These are phyloP conservation scores for Boeremia lycopersici DNA, from an alignment of 2,329 filamentous ascomycete species.

Conservation along the genomic window DNA sequence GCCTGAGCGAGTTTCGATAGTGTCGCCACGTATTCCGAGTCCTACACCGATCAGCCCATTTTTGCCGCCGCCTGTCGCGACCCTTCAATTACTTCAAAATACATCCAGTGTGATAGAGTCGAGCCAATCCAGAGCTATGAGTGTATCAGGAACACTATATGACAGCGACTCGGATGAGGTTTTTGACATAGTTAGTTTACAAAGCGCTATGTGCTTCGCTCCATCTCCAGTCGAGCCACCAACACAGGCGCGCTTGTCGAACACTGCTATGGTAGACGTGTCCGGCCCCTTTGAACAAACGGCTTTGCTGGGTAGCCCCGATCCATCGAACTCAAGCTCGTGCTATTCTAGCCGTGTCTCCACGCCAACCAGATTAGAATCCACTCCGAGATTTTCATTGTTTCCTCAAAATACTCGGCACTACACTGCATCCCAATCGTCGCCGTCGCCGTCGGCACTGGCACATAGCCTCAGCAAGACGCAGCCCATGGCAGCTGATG, in stretches of 20 bases:
- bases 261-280: background rate
- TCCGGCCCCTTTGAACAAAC: background rate
- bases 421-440: background rate
- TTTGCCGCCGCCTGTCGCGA: constrained; percentile 6
- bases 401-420: background rate
- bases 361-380: background rate
- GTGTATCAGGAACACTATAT: background rate
- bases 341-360: constrained; percentile 8
- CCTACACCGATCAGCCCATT: constrained; percentile 11
- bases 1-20: constrained; percentile 8
- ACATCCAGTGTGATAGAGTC: background rate
- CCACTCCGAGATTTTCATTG: background rate
- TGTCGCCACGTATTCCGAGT: constrained; percentile 13
- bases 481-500: background rate
- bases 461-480: background rate
- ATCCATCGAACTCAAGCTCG: constrained; percentile 3
- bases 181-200: constrained; percentile 6
- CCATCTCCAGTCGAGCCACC: constrained; percentile 6
- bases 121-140: background rate
- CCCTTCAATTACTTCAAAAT: background rate
- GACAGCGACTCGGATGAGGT: constrained; percentile 5
- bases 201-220: constrained; percentile 6
- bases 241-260: constrained; percentile 6
- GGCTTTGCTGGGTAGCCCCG: background rate
- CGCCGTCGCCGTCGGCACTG: background rate